These are phyloP conservation scores for Hypoxylon sp. DNA, from an alignment of 2,329 filamentous ascomycete genomes.

Conservation along the genomic window DNA sequence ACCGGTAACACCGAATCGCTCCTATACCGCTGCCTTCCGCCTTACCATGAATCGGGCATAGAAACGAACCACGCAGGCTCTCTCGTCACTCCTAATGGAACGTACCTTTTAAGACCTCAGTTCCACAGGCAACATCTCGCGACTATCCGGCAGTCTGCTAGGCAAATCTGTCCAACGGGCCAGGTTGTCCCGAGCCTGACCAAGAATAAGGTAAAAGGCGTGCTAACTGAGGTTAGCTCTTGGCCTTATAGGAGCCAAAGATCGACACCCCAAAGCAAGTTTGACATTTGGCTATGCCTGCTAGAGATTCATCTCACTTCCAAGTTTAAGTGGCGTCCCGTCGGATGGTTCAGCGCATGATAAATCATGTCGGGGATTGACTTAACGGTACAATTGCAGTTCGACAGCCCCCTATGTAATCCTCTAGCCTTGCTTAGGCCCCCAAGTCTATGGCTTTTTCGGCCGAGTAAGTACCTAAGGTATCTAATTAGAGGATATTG, in stretches of 20 bases:
- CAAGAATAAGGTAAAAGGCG: slow-evolving; percentile 2
- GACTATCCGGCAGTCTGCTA: slow-evolving; percentile 30
- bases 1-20: slow-evolving; percentile 13
- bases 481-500: slow-evolving; percentile 14
- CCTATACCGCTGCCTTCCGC: slow-evolving; percentile 26
- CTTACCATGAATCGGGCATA: slow-evolving; percentile 33
- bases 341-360: slow-evolving; percentile 23
- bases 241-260: slow-evolving; percentile 20
- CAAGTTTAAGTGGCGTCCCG: slow-evolving; percentile 9
- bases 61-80: slow-evolving; percentile 38
- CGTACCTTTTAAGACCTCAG: slow-evolving; percentile 21
- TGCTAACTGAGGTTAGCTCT: slow-evolving; percentile 21
- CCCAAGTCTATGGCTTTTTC: slow-evolving; percentile 18
- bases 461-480: slow-evolving; percentile 36
- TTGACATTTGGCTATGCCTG: slow-evolving; percentile 24
- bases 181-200: slow-evolving; percentile 24
- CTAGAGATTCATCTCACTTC: slow-evolving; percentile 16
- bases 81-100: slow-evolving; percentile 37
- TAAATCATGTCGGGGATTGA: slow-evolving; percentile 14
- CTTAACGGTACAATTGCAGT: slow-evolving; percentile 21
- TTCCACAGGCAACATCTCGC: slow-evolving; percentile 44
- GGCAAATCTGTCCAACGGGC: slow-evolving; percentile 13
- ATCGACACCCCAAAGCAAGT: slow-evolving; percentile 30
- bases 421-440: slow-evolving; percentile 17
- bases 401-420: slow-evolving; percentile 13